Conservation (phyloP, 2,329 filamentous ascomycete species). For the Metarhizium humberi region DNA sequence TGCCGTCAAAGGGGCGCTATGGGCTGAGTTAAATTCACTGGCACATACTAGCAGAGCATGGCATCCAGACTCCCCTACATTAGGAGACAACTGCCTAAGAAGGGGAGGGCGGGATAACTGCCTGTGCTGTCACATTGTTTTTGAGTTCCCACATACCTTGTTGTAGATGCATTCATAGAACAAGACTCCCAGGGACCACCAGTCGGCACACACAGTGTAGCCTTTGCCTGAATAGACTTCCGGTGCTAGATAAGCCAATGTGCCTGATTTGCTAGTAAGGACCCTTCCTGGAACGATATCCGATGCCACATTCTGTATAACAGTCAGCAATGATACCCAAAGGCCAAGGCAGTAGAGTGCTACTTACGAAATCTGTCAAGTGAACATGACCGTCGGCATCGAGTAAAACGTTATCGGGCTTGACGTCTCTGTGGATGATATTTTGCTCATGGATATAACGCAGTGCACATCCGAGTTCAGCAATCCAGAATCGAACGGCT, state of each 20-base stretch:
- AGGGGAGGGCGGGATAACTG: neutral
- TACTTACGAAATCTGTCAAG: conserved; percentile 81
- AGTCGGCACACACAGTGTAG: conserved; percentile 85
- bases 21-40: neutral
- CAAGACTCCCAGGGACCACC: conserved; percentile 97
- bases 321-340: conserved; percentile 6
- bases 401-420: conserved; percentile 83
- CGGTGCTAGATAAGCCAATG: conserved; percentile 87
- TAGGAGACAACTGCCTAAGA: too few relatives aligned
- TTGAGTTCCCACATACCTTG: conserved; percentile 52
- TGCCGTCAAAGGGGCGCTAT: conserved; percentile 87
- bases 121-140: neutral
- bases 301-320: conserved; percentile 82
- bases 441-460: conserved; percentile 77
- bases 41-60: neutral
- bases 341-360: neutral
- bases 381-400: conserved; percentile 91
- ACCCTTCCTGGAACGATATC: conserved; percentile 76
- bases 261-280: conserved; percentile 92
- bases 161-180: conserved; percentile 99
- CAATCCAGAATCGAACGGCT: conserved; percentile 93
- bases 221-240: conserved; percentile 90
- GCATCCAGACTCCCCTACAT: too few relatives aligned
- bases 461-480: conserved; percentile 84
- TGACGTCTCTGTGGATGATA: conserved; percentile 85